Evolutionary conservation across 352 stramenopile species (phyloP).

Genomic region (Blastocystis sp.): DNA sequence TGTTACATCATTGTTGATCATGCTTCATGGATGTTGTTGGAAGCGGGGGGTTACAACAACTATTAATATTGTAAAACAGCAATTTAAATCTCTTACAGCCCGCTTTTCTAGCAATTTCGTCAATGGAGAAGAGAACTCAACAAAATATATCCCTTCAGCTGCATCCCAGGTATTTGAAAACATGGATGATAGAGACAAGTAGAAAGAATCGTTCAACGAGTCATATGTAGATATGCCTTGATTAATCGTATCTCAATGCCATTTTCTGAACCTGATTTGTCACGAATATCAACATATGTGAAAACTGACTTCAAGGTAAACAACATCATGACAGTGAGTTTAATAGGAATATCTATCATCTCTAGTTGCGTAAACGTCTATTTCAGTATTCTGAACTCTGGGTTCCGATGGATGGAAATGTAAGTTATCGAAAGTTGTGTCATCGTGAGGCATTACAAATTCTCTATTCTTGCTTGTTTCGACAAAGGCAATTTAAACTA

Average conservation of each 20-base stretch:
- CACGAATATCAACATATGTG: slow-evolving; percentile 26
- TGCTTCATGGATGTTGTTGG: background rate
- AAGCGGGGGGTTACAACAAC: no score
- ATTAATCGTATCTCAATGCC: slow-evolving; percentile 36
- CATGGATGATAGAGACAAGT: slow-evolving; percentile 52
- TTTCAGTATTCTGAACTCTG: slow-evolving; percentile 20
- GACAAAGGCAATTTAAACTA: slow-evolving; percentile 14
- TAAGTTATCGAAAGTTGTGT: background rate
- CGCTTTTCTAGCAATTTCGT: background rate
- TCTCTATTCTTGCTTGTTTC: slow-evolving; percentile 40
- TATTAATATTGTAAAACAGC: no score
- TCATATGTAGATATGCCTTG: slow-evolving; percentile 17
- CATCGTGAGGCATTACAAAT: slow-evolving; percentile 4
- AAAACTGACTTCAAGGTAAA: slow-evolving; percentile 6
- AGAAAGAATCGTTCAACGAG: background rate
- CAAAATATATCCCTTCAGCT: background rate
- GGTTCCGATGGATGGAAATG: slow-evolving; percentile 37
- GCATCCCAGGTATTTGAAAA: background rate
- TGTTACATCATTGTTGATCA: background rate
- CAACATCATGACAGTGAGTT: slow-evolving; percentile 19
- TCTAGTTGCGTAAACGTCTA: slow-evolving; percentile 26
- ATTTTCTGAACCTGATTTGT: slow-evolving; percentile 1
- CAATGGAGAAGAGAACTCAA: background rate
- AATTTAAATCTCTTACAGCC: no score
- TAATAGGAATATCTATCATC: background rate